phyloP scores from a whole-genome alignment of 1,284 basidiomycete species.

The Irpex sp. region DNA sequence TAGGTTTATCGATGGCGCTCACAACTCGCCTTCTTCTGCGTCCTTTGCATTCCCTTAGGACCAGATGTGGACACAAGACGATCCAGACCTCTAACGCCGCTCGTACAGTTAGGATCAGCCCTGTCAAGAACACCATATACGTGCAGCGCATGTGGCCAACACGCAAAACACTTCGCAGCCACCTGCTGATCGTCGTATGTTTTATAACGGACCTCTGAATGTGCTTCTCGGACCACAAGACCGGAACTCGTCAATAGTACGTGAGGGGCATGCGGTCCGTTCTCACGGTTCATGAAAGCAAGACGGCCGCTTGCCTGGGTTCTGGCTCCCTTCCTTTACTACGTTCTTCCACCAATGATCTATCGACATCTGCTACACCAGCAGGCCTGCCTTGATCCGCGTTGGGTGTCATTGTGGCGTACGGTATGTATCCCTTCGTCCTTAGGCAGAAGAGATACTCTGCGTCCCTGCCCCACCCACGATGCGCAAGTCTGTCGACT shows the following conservation, averaged over 20 bases:
- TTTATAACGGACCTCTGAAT: neutral
- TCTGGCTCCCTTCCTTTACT: neutral
- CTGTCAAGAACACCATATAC: neutral
- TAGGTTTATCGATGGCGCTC: too few species aligned
- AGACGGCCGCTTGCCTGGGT: neutral
- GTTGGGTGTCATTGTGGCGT: neutral
- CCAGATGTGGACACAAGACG: too few species aligned
- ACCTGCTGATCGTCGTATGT: neutral
- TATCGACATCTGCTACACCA: neutral
- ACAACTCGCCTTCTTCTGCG: too few species aligned
- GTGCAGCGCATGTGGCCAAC: neutral
- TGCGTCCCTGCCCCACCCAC: neutral
- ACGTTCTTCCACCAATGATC: neutral
- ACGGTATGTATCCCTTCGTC: neutral
- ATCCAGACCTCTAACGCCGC: too few species aligned
- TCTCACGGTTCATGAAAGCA: neutral
- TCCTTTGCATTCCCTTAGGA: too few species aligned
- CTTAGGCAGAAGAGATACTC: neutral
- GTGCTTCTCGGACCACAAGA: neutral
- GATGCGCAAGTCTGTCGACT: neutral
- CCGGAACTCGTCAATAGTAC: neutral
- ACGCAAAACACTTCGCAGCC: neutral
- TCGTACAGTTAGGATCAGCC: neutral
- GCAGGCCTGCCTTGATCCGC: neutral
- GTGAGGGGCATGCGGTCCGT: neutral